Evolutionary conservation across 1,284 basidiomycete genomes (phyloP).

Genomic region (Mycosarcoma maydis): DNA sequence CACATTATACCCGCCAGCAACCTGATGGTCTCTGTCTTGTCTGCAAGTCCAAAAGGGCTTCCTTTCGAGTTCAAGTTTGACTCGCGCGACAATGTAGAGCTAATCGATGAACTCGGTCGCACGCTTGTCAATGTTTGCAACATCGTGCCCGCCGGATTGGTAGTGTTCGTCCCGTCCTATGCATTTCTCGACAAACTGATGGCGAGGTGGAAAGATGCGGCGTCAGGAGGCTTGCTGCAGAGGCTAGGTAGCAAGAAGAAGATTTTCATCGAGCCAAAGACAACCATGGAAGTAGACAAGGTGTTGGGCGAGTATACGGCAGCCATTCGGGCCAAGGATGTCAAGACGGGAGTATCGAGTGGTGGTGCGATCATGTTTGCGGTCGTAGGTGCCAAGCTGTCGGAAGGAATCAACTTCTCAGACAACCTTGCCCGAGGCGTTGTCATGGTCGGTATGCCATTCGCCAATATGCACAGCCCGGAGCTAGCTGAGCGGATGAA

Average conservation of each 20-base stretch:
- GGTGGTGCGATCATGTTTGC: constrained; percentile 73
- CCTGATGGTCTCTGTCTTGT: constrained; percentile 80
- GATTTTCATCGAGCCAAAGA: constrained; percentile 89
- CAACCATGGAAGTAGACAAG: constrained; percentile 78
- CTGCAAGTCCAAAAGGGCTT: constrained; percentile 79
- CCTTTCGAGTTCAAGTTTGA: constrained; percentile 85
- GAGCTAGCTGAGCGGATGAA: constrained; percentile 90
- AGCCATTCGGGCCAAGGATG: constrained; percentile 68
- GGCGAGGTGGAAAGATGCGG: constrained; percentile 74
- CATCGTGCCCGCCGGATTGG: constrained; percentile 84
- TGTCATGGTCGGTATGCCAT: constrained; percentile 87
- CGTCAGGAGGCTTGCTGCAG: constrained; percentile 71
- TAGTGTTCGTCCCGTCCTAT: constrained; percentile 95
- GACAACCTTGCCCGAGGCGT: constrained; percentile 84
- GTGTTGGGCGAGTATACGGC: constrained; percentile 80
- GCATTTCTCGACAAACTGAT: constrained; percentile 79
- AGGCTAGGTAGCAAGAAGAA: constrained; percentile 80
- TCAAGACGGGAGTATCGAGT: background rate
- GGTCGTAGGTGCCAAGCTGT: constrained; percentile 94
- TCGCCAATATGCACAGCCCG: constrained; percentile 87
- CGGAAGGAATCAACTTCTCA: constrained; percentile 95
- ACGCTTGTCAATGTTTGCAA: constrained; percentile 81
- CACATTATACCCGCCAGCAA: constrained; percentile 88
- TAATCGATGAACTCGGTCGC: constrained; percentile 86
- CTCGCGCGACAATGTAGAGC: constrained; percentile 75